Base-by-base conservation (phyloP, 495 filamentous ascomycete species). In the Choiromyces venosus region DNA sequence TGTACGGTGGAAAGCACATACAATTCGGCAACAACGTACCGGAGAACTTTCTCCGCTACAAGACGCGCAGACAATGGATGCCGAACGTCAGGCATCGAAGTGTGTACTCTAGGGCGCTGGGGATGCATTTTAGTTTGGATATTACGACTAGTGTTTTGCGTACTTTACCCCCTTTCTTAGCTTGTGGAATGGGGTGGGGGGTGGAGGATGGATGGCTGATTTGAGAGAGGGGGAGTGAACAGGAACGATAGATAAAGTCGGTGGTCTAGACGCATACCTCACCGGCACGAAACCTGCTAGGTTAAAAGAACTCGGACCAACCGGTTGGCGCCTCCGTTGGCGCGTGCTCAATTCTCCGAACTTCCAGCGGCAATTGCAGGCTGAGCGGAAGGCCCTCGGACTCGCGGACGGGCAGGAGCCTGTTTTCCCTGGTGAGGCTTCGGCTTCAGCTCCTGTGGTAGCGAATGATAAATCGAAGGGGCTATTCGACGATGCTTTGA, bases 1-100 rank as follows among this genome's bases (percentile, higher is more conserved):
- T 97, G 10, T 97, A 95, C 85, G 94, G 91, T 66, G 85, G 85
- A 61, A 84, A 87, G 66, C 87, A 86, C 69, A 93, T 95, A 84
- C 92, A 90, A 72, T 95, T 92, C 86, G 95, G 95, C 81, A 97
- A 99, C 88, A 91, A 89, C 74, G 93, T 97, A 65, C 92, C 92
- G 37, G 83, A 88, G 76, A 85, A 86, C 68, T 61, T 61, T 29
- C 52, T 61, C 25, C 88, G 92, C 83, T 87, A 92, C 79, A 97
- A 97, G 82, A 93, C 93, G 52, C 89, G 92, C 52, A 91, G 94
- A 68, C 82, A 82, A 56, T 99, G 96, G 96, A 87, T 90, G 70
- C 93, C 93, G 40, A 98, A 98, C 82, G 90, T 97, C 21, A 88
- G 92, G 61, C 84, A 83, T 38, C 93, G 94, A 85, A 87, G 89